Conservation (phyloP, 129 eudicot species). For the Artemisia tridentata region DNA sequence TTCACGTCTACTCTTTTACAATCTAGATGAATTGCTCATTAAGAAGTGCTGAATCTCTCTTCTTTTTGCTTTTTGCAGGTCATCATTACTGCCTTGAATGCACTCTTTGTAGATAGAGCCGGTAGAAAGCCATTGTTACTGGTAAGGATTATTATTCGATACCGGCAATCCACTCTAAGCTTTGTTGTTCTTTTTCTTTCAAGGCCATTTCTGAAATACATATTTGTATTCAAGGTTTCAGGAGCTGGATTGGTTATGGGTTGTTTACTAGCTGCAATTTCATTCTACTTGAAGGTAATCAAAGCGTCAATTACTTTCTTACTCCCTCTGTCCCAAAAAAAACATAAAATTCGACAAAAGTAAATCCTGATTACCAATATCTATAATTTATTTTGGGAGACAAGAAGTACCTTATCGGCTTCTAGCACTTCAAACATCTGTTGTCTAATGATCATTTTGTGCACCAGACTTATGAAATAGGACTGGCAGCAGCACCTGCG, state of each 20-base stretch:
- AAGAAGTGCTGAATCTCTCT: not conserved
- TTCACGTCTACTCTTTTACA: not conserved
- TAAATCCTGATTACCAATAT: no score
- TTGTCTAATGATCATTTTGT: conserved; percentile 18
- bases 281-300: conserved; percentile 78
- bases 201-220: not conserved
- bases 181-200: not conserved
- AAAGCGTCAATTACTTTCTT: no score
- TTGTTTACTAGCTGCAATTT: conserved; percentile 60
- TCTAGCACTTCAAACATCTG: conserved; percentile 6
- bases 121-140: conserved; percentile 91
- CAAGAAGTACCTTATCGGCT: not conserved
- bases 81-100: conserved; percentile 62
- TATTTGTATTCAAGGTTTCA: conserved; percentile 56
- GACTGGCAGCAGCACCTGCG: conserved; percentile 62
- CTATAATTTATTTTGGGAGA: no score
- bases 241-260: conserved; percentile 73
- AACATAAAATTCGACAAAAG: no score
- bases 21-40: conserved; percentile 2
- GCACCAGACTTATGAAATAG: conserved; percentile 60
- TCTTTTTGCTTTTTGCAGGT: conserved; percentile 36
- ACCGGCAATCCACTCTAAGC: not conserved
- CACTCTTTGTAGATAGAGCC: conserved; percentile 78
- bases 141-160: conserved; percentile 40
- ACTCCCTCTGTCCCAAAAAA: no score